Evolutionary conservation across 768 basidiomycete genomes (phyloP), one percentile per base, ranked within the genome.

Genomic region (Melanogaster broomeanus): DNA sequence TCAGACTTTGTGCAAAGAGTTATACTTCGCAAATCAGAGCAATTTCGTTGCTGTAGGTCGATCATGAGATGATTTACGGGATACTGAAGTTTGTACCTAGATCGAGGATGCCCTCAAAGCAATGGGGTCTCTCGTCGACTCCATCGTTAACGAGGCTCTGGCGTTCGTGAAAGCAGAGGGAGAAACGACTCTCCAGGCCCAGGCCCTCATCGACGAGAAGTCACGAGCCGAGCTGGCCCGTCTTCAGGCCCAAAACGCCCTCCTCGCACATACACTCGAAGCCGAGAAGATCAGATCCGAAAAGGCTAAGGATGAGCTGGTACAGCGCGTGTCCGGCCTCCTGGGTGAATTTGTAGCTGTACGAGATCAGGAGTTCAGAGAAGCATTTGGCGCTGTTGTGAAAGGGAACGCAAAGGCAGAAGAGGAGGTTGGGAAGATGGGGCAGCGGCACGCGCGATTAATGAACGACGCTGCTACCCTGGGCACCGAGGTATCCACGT

Each of bases 261-360:
- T 77, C 9, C 75, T 97, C 37, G 68, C 71, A 7, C 74, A 75
- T 38, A 70, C 90, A 57, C 72, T 95, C 12, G 80, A 83, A 53
- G 68, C 78, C 15, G 91, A 96, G 66, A 82, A 81, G 63, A 63
- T 66, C 13, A 86, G 83, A 53, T 79, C 87, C 0, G 82, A 86
- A 22, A 80, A 77, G 43, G 81, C 88, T 2, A 87, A 84, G 52
- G 83, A 85, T 37, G 87, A 89, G 35, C 67, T 96, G 12, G 68
- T 94, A n/a, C 79, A 86, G 37, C 85, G 84, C 34, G 77, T 96
- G 44, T 87, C 89, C 1, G 74, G 75, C 4, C 74, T 94, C 57
- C 71, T 97, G 2, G 83, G 80, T 11, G 85, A 81, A 24, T 95
- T 88, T 66, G 78, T 85, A 27, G 70, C 78, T 38, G 78, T 85